Evolutionary conservation across 805 yeast genomes (phyloP), one percentile per base, ranked within the genome.

Genomic region (Lipomyces starkeyi): DNA sequence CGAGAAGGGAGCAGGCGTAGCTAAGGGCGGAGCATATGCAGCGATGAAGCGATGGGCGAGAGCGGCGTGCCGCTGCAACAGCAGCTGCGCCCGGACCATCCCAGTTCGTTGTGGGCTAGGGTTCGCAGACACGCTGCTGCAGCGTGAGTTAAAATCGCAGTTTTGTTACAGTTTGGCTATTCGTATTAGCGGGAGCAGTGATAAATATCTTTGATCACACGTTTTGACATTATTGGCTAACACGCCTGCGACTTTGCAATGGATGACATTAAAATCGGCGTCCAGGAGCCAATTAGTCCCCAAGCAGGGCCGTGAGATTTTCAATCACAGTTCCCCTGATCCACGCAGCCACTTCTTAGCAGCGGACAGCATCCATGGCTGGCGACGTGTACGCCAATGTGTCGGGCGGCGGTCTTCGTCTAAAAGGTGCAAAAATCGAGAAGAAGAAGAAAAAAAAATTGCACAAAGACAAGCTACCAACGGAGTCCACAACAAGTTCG

Each of bases 341-440:
- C 17, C 43, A 37, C 13, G 17, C 43, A 37, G 6, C 17, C 43
- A 37, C 43, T 37, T 1, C 43, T 35, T 9, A 14, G 17, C 17
- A 14, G 20, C 49, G 7, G 6, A 17, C 49, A n/a, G n/a, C 20
- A 35, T 13, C 14, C n/a, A 63, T 64, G 67, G 63, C 66, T 7
- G 65, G 60, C 11, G 68, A 64, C 57, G 70, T 53, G 1, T 69
- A 69, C 62, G 20, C 67, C 3, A 49, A 47, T n/a, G 64, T 29
- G 9, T 14, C 61, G 2, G 58, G 63, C 58, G 71, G 71, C 17
- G 68, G 69, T 7, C 64, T 69, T n/a, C 58, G 59, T 17, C 49
- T 69, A 22, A 69, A 69, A 27, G 72, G 72, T 34, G 67, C 64
- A 14, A 61, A 62, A 22, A 58, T 68, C 49, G 64, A 64, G 58